These are phyloP conservation scores for Ogataea minuta DNA, from an alignment of 805 yeast species.

Conservation along the genomic window DNA sequence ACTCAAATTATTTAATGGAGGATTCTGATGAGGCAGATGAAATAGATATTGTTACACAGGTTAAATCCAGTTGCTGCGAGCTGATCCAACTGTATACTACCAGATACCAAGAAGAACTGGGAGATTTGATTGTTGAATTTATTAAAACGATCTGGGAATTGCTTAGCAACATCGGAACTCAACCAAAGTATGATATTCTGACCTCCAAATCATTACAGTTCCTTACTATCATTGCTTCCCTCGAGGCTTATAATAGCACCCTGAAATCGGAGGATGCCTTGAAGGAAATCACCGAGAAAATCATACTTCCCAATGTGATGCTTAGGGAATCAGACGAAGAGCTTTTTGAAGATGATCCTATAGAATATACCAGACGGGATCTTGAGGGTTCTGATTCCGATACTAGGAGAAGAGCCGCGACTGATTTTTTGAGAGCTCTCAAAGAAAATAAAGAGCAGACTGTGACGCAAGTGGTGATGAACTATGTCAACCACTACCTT, in stretches of 20 bases:
- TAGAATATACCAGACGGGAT: constrained; percentile 87
- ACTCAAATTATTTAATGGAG: constrained; percentile 51
- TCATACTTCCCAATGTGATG: constrained; percentile 84
- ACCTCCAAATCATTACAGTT: constrained; percentile 80
- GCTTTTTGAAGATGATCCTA: constrained; percentile 94
- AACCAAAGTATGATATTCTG: constrained; percentile 79
- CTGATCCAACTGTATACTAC: constrained; percentile 81
- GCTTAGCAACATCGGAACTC: constrained; percentile 60
- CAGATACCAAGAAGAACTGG: constrained; percentile 89
- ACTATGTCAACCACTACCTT: constrained; percentile 67
- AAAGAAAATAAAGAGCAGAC: constrained; percentile 72
- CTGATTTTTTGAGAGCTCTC: constrained; percentile 84
- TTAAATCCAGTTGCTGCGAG: constrained; percentile 82
- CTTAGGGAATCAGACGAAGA: constrained; percentile 89
- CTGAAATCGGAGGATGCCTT: constrained; percentile 61
- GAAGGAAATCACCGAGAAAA: constrained; percentile 74
- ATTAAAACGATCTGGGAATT: constrained; percentile 82
- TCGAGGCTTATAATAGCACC: constrained; percentile 63
- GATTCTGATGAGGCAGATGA: constrained; percentile 65
- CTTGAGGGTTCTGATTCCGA: constrained; percentile 94
- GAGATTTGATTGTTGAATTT: constrained; percentile 70
- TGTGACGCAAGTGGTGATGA: constrained; percentile 73
- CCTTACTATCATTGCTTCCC: constrained; percentile 74
- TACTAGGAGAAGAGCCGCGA: constrained; percentile 88
- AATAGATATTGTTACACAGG: constrained; percentile 63